phyloP scores from a whole-genome alignment of 768 basidiomycete genomes.

The Lepiota venenata region DNA sequence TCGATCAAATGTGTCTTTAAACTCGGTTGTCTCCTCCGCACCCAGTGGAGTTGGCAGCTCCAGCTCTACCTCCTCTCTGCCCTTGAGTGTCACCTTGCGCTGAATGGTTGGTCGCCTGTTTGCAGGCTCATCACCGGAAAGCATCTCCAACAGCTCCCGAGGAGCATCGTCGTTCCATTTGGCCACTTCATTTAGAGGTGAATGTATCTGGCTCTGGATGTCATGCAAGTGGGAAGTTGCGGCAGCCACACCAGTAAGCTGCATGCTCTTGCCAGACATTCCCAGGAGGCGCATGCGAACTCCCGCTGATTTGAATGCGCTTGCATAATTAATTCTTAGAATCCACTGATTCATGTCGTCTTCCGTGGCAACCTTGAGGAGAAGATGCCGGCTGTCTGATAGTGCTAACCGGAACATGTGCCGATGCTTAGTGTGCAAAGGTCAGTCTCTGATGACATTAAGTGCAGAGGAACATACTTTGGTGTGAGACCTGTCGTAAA shows the following conservation, averaged over 20 bases:
- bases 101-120: constrained; percentile 20
- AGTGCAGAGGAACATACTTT: constrained; percentile 52
- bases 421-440: constrained; percentile 41
- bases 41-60: constrained; percentile 44
- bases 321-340: constrained; percentile 88
- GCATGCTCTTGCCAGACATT: constrained; percentile 67
- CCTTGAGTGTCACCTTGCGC: constrained; percentile 27
- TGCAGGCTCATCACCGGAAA: constrained; percentile 26
- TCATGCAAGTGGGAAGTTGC: constrained; percentile 82
- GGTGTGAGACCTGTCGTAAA: constrained; percentile 72
- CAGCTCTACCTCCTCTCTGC: constrained; percentile 30
- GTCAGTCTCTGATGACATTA: background rate
- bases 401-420: constrained; percentile 78
- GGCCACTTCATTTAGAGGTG: constrained; percentile 23
- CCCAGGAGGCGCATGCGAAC: constrained; percentile 75
- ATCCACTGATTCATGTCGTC: constrained; percentile 89
- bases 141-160: constrained; percentile 39
- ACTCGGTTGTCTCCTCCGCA: constrained; percentile 58
- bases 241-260: constrained; percentile 81
- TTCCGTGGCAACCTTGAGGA: constrained; percentile 71
- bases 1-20: constrained; percentile 81
- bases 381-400: constrained; percentile 74
- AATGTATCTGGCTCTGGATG: constrained; percentile 38
- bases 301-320: constrained; percentile 83
- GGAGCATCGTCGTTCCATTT: constrained; percentile 43